Percentiles rank a stretch among this genome's conserved stretches.
These are phyloP conservation scores for Metschnikowia santaceciliae DNA, from an alignment of 805 yeast genomes.

Conservation along the genomic window DNA sequence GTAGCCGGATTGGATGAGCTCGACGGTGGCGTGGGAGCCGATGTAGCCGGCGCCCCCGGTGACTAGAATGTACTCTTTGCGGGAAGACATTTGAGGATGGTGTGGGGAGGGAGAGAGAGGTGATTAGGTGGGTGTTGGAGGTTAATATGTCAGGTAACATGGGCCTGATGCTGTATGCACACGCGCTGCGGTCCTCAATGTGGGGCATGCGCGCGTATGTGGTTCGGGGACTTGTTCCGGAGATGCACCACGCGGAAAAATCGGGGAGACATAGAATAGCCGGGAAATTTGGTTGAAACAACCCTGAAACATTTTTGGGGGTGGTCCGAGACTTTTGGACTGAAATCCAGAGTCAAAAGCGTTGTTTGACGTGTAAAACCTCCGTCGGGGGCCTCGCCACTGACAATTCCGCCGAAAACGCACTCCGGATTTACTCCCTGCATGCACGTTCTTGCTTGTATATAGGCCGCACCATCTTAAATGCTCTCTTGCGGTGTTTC, in stretches of 20 bases:
- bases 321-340: neutral
- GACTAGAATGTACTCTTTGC: conserved; percentile 47
- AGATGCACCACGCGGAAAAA: neutral
- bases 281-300: neutral
- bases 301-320: neutral
- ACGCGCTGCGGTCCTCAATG: neutral
- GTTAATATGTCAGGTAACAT: neutral
- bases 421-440: conserved; percentile 5
- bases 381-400: neutral
- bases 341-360: neutral
- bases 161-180: neutral
- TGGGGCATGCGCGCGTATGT: neutral
- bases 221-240: conserved; percentile 1
- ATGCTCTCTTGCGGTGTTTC: too few relatives aligned
- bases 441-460: neutral
- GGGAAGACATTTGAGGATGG: neutral
- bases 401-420: conserved; percentile 1
- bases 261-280: neutral
- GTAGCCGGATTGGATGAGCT: conserved; percentile 56
- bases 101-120: too few relatives aligned
- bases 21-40: conserved; percentile 76
- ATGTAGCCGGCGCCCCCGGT: conserved; percentile 89
- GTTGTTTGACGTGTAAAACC: neutral
- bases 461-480: neutral
- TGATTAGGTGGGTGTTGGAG: neutral